Conservation (phyloP, 768 basidiomycete species). For the Udeniomyces megalosporus region DNA sequence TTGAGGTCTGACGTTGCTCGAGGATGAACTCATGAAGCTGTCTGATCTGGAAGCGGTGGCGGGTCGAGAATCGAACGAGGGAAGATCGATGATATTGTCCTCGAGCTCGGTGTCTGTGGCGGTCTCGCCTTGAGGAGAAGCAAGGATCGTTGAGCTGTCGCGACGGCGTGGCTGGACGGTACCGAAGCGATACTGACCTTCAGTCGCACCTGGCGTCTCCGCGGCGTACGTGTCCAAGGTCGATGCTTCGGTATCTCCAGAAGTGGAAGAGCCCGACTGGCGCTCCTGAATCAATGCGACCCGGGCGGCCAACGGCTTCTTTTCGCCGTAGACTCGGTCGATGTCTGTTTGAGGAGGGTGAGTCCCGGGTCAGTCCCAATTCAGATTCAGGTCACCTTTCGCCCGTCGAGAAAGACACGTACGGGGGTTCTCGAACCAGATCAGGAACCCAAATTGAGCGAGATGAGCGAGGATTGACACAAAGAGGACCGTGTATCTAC, state of each 20-base stretch:
- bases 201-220: constrained; percentile 26
- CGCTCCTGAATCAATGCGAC: constrained; percentile 38
- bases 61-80: neutral
- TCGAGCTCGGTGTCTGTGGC: constrained; percentile 3
- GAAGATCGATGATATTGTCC: neutral
- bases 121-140: neutral
- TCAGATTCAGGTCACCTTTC: too few species aligned
- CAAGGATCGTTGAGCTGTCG: neutral
- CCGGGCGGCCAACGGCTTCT: constrained; percentile 73
- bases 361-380: neutral
- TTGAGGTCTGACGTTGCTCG: neutral
- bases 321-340: constrained; percentile 72
- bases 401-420: constrained; percentile 28
- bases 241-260: neutral
- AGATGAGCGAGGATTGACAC: constrained; percentile 87
- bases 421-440: constrained; percentile 97
- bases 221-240: neutral
- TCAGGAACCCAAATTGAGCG: constrained; percentile 87
- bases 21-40: neutral
- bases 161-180: too few species aligned
- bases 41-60: neutral
- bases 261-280: constrained; percentile 7
- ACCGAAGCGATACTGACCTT: constrained; percentile 20
- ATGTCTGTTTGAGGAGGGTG: constrained; percentile 45
- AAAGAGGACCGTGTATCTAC: constrained; percentile 47